Percentiles rank a stretch among this genome's conserved stretches.
These are phyloP conservation scores for Lactarius evosmus DNA, from an alignment of 768 basidiomycete genomes.

Conservation along the genomic window DNA sequence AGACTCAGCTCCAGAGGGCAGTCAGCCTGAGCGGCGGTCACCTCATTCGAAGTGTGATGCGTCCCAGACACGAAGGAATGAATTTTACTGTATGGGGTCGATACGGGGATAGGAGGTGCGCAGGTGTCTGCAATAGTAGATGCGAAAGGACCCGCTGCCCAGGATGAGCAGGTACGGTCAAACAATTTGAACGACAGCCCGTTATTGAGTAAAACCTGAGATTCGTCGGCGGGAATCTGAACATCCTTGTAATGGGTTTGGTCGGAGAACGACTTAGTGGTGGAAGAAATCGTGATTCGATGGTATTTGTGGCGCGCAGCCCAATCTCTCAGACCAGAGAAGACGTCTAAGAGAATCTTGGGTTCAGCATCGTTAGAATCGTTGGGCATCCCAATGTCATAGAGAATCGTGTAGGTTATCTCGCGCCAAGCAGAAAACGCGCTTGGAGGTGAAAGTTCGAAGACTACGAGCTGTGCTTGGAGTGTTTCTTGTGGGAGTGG, in stretches of 20 bases:
- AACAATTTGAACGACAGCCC: not conserved
- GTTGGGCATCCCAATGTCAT: not conserved
- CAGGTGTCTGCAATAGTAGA: not conserved
- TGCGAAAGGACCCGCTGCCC: not conserved
- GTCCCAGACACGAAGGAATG: not conserved
- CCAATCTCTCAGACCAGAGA: conserved; percentile 9
- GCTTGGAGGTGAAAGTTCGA: not conserved
- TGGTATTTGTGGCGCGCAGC: not conserved
- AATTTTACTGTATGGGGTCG: conserved; percentile 7
- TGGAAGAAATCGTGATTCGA: conserved; percentile 11
- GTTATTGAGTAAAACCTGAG: not conserved
- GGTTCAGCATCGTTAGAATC: not conserved
- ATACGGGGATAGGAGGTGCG: not conserved
- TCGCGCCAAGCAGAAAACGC: conserved; percentile 3
- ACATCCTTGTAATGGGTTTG: not conserved
- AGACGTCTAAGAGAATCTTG: not conserved
- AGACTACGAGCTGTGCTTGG: not conserved
- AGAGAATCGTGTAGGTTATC: not conserved
- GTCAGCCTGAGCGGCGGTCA: conserved; percentile 41
- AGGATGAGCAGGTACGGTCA: not conserved
- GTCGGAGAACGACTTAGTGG: conserved; percentile 6
- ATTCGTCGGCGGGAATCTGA: conserved; percentile 5
- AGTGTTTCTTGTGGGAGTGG: not conserved
- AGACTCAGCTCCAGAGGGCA: conserved; percentile 42
- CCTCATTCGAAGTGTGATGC: conserved; percentile 38